Conservation (phyloP, 163 green algal species). For the Trebouxiophyceae sp. region DNA sequence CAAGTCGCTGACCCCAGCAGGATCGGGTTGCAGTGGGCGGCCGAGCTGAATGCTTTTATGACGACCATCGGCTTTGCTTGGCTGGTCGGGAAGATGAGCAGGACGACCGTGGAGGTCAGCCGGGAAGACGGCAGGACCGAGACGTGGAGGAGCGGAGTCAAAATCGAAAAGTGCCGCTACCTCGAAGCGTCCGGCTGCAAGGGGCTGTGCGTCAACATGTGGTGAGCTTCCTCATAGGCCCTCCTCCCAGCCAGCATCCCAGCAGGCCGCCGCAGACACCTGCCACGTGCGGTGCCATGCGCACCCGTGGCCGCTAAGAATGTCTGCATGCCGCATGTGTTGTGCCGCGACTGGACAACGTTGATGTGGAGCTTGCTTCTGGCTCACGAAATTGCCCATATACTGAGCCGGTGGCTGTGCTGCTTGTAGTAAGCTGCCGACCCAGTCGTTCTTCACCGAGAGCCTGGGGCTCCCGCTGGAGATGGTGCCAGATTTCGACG, state of each 20-base stretch:
- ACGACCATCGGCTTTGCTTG: slow-evolving; percentile 48
- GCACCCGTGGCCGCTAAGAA: too few relatives aligned
- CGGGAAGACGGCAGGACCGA: slow-evolving; percentile 36
- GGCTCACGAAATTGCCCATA: too few relatives aligned
- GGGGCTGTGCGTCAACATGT: slow-evolving; percentile 79
- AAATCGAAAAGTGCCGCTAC: slow-evolving; percentile 87
- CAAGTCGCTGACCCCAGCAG: too few relatives aligned
- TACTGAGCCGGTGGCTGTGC: too few relatives aligned
- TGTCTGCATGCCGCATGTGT: too few relatives aligned
- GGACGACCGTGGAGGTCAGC: slow-evolving; percentile 24
- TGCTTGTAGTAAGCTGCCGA: slow-evolving; percentile 48
- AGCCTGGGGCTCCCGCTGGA: slow-evolving; percentile 81
- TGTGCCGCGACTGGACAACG: too few relatives aligned
- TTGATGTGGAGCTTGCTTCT: too few relatives aligned
- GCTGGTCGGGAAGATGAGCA: slow-evolving; percentile 47
- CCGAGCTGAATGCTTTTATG: slow-evolving; percentile 43
- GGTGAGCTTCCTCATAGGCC: too few relatives aligned
- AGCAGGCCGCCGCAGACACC: too few relatives aligned
- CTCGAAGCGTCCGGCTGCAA: slow-evolving; percentile 74
- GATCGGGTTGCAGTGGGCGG: slow-evolving; percentile 16
- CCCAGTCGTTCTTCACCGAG: slow-evolving; percentile 80
- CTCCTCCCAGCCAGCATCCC: too few relatives aligned
- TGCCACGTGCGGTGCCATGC: too few relatives aligned
- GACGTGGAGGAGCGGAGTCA: slow-evolving; percentile 59
- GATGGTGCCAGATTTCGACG: slow-evolving; percentile 86